These are phyloP conservation scores for Stentor roeselii DNA, from an alignment of 73 alveolate species.

Conservation along the genomic window DNA sequence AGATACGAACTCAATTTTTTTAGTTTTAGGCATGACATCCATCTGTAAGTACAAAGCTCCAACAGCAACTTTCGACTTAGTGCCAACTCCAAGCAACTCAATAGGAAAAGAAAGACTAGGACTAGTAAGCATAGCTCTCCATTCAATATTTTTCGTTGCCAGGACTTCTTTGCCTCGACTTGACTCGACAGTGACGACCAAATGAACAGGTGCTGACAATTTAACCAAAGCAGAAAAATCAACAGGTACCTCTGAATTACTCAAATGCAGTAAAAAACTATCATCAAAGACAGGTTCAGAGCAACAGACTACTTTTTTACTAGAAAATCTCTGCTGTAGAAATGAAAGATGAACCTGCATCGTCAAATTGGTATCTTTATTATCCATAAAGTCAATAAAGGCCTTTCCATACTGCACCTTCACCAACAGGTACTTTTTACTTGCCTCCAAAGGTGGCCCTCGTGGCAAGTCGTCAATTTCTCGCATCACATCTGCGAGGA, in stretches of 20 bases:
- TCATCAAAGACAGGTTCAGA: constrained; percentile 43
- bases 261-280: constrained; percentile 24
- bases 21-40: constrained; percentile 45
- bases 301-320: constrained; percentile 25
- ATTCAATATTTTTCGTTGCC: constrained; percentile 58
- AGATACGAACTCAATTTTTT: constrained; percentile 30
- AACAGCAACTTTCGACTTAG: constrained; percentile 41
- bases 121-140: constrained; percentile 54
- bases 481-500: constrained; percentile 39
- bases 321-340: constrained; percentile 37
- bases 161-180: constrained; percentile 41
- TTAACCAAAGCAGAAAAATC: constrained; percentile 50
- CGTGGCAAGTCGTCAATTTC: constrained; percentile 12
- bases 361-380: constrained; percentile 37
- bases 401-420: constrained; percentile 52
- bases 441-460: constrained; percentile 29
- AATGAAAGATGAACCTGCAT: constrained; percentile 34
- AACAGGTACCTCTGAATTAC: constrained; percentile 28
- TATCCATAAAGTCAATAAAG: constrained; percentile 51
- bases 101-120: constrained; percentile 46
- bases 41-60: constrained; percentile 47
- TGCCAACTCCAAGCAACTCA: constrained; percentile 53
- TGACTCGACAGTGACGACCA: constrained; percentile 37
- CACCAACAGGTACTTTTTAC: constrained; percentile 40
- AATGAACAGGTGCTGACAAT: constrained; percentile 39